These are phyloP conservation scores for Triadica sebifera DNA, from an alignment of 345 rosid species.

Conservation along the genomic window DNA sequence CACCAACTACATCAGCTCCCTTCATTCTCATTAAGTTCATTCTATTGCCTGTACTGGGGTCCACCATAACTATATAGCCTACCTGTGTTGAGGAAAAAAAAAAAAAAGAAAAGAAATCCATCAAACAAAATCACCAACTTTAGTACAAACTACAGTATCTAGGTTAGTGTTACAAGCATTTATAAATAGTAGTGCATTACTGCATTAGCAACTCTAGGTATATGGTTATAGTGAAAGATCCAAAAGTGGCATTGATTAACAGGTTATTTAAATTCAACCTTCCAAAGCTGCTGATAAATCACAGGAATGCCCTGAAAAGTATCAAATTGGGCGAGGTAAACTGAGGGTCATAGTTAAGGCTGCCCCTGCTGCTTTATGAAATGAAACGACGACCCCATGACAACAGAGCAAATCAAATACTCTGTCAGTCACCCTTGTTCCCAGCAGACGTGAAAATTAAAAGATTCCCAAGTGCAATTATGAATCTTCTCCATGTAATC, in stretches of 20 bases:
- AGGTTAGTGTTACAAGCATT: background rate
- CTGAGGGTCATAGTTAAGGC: background rate
- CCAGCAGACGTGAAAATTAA: background rate
- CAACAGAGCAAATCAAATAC: too few species aligned
- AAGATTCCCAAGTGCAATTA: too few species aligned
- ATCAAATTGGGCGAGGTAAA: background rate
- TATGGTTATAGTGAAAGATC: background rate
- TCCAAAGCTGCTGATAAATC: background rate
- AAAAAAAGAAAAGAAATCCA: background rate
- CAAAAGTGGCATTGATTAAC: background rate
- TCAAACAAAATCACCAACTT: background rate
- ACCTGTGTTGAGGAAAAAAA: conserved; percentile 45
- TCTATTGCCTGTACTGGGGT: conserved; percentile 57
- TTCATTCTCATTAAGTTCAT: conserved; percentile 64
- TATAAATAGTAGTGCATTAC: background rate
- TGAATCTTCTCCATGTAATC: too few species aligned
- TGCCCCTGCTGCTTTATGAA: background rate
- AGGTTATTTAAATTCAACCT: background rate
- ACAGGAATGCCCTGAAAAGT: background rate
- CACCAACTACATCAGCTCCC: conserved; percentile 76
- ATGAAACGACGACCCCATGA: background rate
- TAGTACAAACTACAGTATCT: background rate
- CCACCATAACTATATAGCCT: conserved; percentile 88
- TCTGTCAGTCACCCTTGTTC: background rate
- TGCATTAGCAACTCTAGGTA: background rate